Percentiles rank a stretch among this genome's conserved stretches.
Evolutionary conservation across 2,329 filamentous ascomycete species (phyloP).

Genomic region (Trichoderma aggressivum): DNA sequence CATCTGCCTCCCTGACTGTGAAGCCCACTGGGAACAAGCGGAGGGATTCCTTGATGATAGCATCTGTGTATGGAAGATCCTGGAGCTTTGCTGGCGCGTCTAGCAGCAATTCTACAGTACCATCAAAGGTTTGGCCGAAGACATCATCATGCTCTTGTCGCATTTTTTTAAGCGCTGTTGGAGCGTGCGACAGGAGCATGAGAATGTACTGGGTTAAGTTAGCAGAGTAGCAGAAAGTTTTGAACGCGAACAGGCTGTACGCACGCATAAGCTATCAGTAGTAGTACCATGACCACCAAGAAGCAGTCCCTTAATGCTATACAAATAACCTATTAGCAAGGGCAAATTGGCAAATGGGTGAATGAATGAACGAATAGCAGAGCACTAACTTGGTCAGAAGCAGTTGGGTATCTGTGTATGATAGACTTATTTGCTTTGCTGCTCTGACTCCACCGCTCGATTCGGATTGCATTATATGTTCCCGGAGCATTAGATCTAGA

Average conservation of each 20-base stretch:
- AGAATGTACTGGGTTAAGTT: neutral
- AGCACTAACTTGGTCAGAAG: neutral
- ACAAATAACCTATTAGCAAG: neutral
- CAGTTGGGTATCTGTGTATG: neutral
- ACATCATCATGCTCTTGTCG: neutral
- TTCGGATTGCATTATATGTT: conserved; percentile 9
- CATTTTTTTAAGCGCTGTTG: neutral
- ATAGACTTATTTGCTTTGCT: neutral
- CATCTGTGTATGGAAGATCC: neutral
- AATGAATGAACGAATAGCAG: neutral
- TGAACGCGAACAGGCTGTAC: neutral
- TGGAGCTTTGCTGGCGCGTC: neutral
- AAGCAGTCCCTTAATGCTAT: neutral
- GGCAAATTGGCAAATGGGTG: neutral
- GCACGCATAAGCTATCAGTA: neutral
- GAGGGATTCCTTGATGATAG: neutral
- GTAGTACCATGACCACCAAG: neutral
- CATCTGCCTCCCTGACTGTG: neutral
- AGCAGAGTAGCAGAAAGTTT: conserved; percentile 21
- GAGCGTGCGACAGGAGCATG: neutral
- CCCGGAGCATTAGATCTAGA: conserved; percentile 26
- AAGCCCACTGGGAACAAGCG: neutral
- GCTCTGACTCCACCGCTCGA: neutral
- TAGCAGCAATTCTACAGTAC: neutral
- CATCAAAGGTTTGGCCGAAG: neutral